Evolutionary conservation across 495 filamentous ascomycete species (phyloP).

Genomic region (Penicillium taxi): DNA sequence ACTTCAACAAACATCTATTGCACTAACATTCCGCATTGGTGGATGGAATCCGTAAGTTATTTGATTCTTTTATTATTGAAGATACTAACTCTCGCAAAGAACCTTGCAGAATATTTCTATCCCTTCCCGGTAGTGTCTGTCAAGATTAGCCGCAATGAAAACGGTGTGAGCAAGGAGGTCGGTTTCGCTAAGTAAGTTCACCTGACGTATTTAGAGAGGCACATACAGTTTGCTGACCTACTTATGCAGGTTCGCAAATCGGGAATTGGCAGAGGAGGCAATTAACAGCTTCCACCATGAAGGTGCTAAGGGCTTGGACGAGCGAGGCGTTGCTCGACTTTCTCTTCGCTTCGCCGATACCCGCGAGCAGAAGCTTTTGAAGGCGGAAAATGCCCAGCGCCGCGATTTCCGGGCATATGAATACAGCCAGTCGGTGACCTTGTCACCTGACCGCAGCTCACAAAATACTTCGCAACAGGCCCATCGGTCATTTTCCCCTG

Average conservation of each 20-base stretch:
- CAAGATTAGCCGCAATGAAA: slow-evolving; percentile 82
- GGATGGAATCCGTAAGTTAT: slow-evolving; percentile 72
- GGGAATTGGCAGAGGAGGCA: slow-evolving; percentile 78
- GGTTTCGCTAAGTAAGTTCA: slow-evolving; percentile 87
- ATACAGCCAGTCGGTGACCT: slow-evolving; percentile 70
- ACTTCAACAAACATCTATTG: slow-evolving; percentile 91
- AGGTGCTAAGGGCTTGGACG: slow-evolving; percentile 56
- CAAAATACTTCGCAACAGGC: too few relatives aligned
- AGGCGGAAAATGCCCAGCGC: slow-evolving; percentile 85
- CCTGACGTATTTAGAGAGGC: too few relatives aligned
- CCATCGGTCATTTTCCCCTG: too few relatives aligned
- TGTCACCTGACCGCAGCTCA: too few relatives aligned
- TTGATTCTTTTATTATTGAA: slow-evolving; percentile 1
- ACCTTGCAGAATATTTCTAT: slow-evolving; percentile 49
- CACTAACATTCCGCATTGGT: slow-evolving; percentile 83
- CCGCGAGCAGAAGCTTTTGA: slow-evolving; percentile 88
- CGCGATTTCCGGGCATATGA: slow-evolving; percentile 91
- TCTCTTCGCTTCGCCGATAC: slow-evolving; percentile 97
- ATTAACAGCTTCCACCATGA: slow-evolving; percentile 71
- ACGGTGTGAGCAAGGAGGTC: slow-evolving; percentile 86
- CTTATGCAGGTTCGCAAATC: slow-evolving; percentile 65
- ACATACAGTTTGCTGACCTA: slow-evolving; percentile 6
- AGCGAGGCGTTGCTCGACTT: too few relatives aligned
- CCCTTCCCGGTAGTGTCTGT: slow-evolving; percentile 79
- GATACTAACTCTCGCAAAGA: slow-evolving; percentile 25